Evolutionary conservation across 345 rosid genomes (phyloP), one percentile per base, ranked within the genome.

Genomic region (Garcia nutans): DNA sequence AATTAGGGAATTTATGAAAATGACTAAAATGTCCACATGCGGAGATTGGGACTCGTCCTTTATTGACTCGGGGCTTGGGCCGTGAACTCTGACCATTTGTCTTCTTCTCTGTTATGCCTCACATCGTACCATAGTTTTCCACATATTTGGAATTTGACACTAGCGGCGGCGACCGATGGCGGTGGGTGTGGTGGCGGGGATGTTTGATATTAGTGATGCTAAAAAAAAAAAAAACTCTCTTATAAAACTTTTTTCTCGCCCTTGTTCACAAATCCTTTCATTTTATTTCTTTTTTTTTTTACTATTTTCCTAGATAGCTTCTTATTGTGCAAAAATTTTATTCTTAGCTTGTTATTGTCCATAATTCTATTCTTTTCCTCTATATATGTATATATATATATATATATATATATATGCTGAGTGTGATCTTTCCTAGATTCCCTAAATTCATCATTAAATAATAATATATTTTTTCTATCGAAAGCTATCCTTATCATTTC

Each of bases 21-120:
- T 80, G 87, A 85, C 85, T 61, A 65, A 68, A 75, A 73, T 76
- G 73, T 73, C 81, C 79, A 2, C 10, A 24, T 75, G 77, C 10
- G 78, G 62, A 56, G 31, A 41, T 77, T 41, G 42, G 45, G 33
- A 10, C 71, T 28, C 57, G 1, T 12, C 9, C 2, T 20, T 49
- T 75, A 55, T 44, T 60, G 71, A 33, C 42, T 60, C 45, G 70
- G 58, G 58, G 54, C 70, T 60, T 55, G 70, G 58, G 58, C 70
- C 70, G 23, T 65, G 52, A 23, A 8, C 17, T 2, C 8, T 8
- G 52, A 24, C 26, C 41, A 15, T 19, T 33, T 54, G 28, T 20
- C 22, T 4, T 47, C 60, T 70, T 54, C 8, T 15, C 28, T 1
- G 8, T 20, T 23, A 33, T 26, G 11, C 0, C 37, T 33, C 42